Percentiles rank a stretch among this genome's conserved stretches.
Evolutionary conservation across 2,329 filamentous ascomycete species (phyloP).

Genomic region (Penicillium thymicola): DNA sequence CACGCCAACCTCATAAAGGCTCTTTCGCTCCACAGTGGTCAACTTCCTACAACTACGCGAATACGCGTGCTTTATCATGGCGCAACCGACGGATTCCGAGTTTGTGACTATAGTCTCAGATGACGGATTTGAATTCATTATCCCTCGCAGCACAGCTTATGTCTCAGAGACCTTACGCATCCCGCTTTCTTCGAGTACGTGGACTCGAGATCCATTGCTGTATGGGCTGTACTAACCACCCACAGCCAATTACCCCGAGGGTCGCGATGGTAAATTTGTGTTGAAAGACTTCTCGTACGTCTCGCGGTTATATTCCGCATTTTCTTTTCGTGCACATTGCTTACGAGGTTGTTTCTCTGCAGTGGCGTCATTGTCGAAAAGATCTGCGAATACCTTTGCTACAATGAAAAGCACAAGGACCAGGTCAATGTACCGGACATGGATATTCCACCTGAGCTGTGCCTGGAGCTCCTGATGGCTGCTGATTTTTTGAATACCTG

Average conservation of each 20-base stretch:
- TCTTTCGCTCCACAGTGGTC: slow-evolving; percentile 4
- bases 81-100: slow-evolving; percentile 37
- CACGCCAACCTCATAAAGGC: slow-evolving; percentile 2
- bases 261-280: slow-evolving; percentile 54
- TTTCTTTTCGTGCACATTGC: background rate
- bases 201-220: slow-evolving; percentile 1
- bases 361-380: slow-evolving; percentile 64
- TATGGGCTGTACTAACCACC: background rate
- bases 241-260: slow-evolving; percentile 60
- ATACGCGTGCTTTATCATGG: slow-evolving; percentile 17
- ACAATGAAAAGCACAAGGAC: slow-evolving; percentile 62
- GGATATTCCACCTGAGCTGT: slow-evolving; percentile 64
- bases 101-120: slow-evolving; percentile 63
- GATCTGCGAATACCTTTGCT: slow-evolving; percentile 68
- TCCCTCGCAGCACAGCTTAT: slow-evolving; percentile 59
- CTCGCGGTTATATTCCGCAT: background rate
- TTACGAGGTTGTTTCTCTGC: slow-evolving; percentile 4
- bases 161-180: slow-evolving; percentile 61
- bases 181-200: slow-evolving; percentile 61
- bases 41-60: slow-evolving; percentile 5
- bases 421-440: slow-evolving; percentile 62
- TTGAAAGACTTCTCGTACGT: slow-evolving; percentile 60
- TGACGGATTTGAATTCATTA: slow-evolving; percentile 63
- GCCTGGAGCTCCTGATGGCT: slow-evolving; percentile 63
- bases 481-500: slow-evolving; percentile 61